Percentiles rank a stretch among this genome's conserved stretches.
Conservation (phyloP, 768 basidiomycete species). For the Candolleomyces aberdarensis region DNA sequence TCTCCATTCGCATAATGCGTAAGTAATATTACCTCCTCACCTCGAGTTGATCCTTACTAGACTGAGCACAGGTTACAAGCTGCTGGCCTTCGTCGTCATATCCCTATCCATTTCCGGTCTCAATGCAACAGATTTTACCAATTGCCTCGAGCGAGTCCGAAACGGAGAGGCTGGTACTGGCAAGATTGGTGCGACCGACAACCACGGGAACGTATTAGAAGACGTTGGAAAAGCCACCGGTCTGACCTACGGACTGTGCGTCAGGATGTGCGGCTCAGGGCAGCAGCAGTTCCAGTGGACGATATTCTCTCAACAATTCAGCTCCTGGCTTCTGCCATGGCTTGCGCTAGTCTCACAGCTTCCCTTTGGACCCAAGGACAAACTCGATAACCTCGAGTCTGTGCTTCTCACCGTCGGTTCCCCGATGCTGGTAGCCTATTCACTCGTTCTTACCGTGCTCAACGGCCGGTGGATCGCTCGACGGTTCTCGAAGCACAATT, state of each 20-base stretch:
- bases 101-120: background rate
- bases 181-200: slow-evolving; percentile 21
- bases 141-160: slow-evolving; percentile 20
- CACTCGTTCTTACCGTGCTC: slow-evolving; percentile 41
- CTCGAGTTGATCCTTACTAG: background rate
- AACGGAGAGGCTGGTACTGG: slow-evolving; percentile 11
- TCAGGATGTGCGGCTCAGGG: slow-evolving; percentile 22
- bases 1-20: background rate
- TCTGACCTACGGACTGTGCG: slow-evolving; percentile 28
- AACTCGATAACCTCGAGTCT: slow-evolving; percentile 39
- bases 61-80: background rate
- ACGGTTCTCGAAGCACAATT: slow-evolving; percentile 24
- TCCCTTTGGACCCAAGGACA: slow-evolving; percentile 40
- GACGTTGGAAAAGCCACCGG: slow-evolving; percentile 21
- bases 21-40: background rate
- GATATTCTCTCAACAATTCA: slow-evolving; percentile 35
- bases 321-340: slow-evolving; percentile 46
- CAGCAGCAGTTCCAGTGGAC: slow-evolving; percentile 28
- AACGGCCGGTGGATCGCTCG: slow-evolving; percentile 40
- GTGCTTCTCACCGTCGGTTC: slow-evolving; percentile 43
- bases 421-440: slow-evolving; percentile 43
- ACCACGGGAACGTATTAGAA: slow-evolving; percentile 21
- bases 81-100: background rate
- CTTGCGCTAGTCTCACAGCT: slow-evolving; percentile 47
- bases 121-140: slow-evolving; percentile 9